Conservation (phyloP, 2,329 filamentous ascomycete species). For the Curvularia sp. region DNA sequence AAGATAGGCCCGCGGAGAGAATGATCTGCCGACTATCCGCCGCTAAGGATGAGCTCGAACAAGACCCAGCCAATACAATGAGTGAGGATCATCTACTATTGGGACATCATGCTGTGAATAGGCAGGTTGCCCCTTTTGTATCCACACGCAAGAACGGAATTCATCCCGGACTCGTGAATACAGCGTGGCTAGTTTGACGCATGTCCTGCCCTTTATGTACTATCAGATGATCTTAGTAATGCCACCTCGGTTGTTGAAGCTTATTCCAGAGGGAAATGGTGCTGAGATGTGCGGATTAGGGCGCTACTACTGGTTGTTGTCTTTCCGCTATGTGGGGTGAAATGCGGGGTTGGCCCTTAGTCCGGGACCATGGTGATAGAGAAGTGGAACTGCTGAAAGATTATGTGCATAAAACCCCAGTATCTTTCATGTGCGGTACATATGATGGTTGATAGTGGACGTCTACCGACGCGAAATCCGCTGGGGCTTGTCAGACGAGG, state of each 20-base stretch:
- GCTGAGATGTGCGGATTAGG: background rate
- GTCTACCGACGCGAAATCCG: background rate
- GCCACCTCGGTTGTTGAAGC: background rate
- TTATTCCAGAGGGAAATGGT: background rate
- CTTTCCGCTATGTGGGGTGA: background rate
- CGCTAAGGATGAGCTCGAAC: background rate
- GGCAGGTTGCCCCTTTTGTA: background rate
- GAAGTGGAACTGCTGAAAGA: background rate
- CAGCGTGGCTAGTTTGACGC: background rate
- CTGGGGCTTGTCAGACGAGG: background rate
- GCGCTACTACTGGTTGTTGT: background rate
- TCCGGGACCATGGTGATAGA: background rate
- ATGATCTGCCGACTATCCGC: background rate
- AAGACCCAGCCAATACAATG: background rate
- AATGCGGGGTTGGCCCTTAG: conserved; percentile 1
- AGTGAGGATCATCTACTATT: background rate
- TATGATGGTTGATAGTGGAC: background rate
- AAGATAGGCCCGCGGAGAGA: background rate
- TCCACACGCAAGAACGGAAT: background rate
- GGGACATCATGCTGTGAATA: background rate
- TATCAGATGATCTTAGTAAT: background rate
- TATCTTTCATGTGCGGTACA: background rate
- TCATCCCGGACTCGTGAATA: background rate
- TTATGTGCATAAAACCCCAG: background rate
- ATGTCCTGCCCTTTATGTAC: background rate